Percentiles rank a stretch among this genome's conserved stretches.
These are phyloP conservation scores for Neoscytalidium dimidiatum DNA, from an alignment of 2,329 filamentous ascomycete genomes.

Conservation along the genomic window DNA sequence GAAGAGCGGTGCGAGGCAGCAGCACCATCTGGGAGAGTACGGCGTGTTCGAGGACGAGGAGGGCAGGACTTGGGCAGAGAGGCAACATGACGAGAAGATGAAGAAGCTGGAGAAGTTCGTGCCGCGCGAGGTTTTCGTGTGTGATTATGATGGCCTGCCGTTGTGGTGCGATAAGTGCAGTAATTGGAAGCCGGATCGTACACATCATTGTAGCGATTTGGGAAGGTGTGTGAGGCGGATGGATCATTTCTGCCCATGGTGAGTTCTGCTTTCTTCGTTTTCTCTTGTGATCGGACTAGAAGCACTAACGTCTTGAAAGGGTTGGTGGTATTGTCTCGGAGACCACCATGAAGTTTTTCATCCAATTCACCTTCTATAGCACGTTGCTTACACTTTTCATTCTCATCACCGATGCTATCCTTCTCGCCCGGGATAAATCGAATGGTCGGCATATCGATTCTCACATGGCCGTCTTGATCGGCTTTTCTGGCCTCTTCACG, in stretches of 20 bases:
- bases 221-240: constrained; percentile 83
- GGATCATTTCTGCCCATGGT: constrained; percentile 93
- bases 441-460: constrained; percentile 56
- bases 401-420: constrained; percentile 65
- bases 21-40: constrained; percentile 22
- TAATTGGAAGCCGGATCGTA: constrained; percentile 85
- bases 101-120: constrained; percentile 59
- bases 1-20: constrained; percentile 21
- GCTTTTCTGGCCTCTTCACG: constrained; percentile 69
- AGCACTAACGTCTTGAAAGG: neutral
- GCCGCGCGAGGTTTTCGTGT: constrained; percentile 79
- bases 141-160: constrained; percentile 79
- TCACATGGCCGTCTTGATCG: constrained; percentile 68
- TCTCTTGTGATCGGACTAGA: neutral
- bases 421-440: constrained; percentile 47
- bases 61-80: constrained; percentile 9
- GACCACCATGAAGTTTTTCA: constrained; percentile 86
- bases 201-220: constrained; percentile 83
- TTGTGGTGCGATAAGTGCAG: constrained; percentile 82
- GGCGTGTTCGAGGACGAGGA: constrained; percentile 11
- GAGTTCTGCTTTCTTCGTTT: neutral
- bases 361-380: constrained; percentile 80
- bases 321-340: constrained; percentile 92
- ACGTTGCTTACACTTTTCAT: constrained; percentile 66
- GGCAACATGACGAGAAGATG: constrained; percentile 6